phyloP scores from a whole-genome alignment of 2,329 filamentous ascomycete genomes.

The Alternaria angustiovoidea region DNA sequence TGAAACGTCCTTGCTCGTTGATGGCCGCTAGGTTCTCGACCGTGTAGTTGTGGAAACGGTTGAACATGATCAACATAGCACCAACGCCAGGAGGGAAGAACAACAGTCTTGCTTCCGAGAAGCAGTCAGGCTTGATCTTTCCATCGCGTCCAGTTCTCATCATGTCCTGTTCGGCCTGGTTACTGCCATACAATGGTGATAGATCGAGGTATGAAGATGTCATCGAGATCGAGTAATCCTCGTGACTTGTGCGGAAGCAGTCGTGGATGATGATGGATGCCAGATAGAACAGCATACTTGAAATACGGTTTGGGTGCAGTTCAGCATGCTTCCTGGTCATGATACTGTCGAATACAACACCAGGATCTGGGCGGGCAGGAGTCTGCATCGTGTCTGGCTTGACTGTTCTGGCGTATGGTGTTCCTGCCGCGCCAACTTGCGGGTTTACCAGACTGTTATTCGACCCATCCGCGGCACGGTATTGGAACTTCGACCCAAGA shows the following conservation, averaged over 20 bases:
- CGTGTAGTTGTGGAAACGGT: slow-evolving; percentile 83
- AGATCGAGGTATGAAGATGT: slow-evolving; percentile 80
- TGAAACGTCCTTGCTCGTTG: slow-evolving; percentile 84
- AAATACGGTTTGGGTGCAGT: slow-evolving; percentile 75
- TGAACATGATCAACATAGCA: slow-evolving; percentile 72
- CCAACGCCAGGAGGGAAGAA: slow-evolving; percentile 75
- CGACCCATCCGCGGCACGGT: slow-evolving; percentile 59
- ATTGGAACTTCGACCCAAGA: slow-evolving; percentile 56
- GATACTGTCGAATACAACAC: slow-evolving; percentile 71
- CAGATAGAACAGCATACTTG: slow-evolving; percentile 77
- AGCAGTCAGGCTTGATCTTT: slow-evolving; percentile 75
- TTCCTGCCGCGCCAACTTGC: slow-evolving; percentile 69
- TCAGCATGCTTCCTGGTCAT: slow-evolving; percentile 70
- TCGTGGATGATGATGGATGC: slow-evolving; percentile 72
- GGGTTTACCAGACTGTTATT: slow-evolving; percentile 68
- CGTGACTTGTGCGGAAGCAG: slow-evolving; percentile 70
- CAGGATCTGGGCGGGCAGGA: slow-evolving; percentile 69
- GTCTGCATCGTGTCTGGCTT: slow-evolving; percentile 64
- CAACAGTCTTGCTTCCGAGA: slow-evolving; percentile 70
- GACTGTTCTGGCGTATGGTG: slow-evolving; percentile 75
- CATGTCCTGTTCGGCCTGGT: slow-evolving; percentile 69
- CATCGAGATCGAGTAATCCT: slow-evolving; percentile 68
- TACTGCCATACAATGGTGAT: slow-evolving; percentile 76
- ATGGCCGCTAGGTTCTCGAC: slow-evolving; percentile 82
- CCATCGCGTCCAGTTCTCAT: slow-evolving; percentile 72